Conservation (phyloP, 2,329 filamentous ascomycete species). For the Zopfia rhizophila region DNA sequence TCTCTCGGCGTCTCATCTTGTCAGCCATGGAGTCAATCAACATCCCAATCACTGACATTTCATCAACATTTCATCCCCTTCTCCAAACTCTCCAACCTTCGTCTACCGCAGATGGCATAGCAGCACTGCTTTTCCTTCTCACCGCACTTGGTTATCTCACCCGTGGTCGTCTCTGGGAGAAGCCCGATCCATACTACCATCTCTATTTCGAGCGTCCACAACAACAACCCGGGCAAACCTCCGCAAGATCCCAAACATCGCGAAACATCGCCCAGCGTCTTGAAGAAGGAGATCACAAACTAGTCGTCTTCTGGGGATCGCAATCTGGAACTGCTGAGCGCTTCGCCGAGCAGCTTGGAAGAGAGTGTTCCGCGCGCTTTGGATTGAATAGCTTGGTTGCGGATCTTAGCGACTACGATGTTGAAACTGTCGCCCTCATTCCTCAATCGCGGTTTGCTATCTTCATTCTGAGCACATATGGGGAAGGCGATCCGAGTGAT, state of each 20-base stretch:
- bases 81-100: slow-evolving; percentile 39
- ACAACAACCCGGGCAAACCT: slow-evolving; percentile 41
- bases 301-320: slow-evolving; percentile 61
- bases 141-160: slow-evolving; percentile 54
- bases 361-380: slow-evolving; percentile 54
- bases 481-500: slow-evolving; percentile 53
- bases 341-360: slow-evolving; percentile 54
- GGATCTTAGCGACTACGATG: slow-evolving; percentile 61
- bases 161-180: slow-evolving; percentile 58
- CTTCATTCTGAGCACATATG: slow-evolving; percentile 52
- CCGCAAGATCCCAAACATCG: slow-evolving; percentile 51
- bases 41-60: slow-evolving; percentile 19
- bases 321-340: slow-evolving; percentile 60
- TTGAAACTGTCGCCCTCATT: slow-evolving; percentile 49
- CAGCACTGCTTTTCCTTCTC: slow-evolving; percentile 50
- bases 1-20: too few relatives aligned
- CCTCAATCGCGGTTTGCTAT: slow-evolving; percentile 40
- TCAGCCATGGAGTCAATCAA: slow-evolving; percentile 28
- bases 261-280: slow-evolving; percentile 60
- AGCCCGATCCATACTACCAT: slow-evolving; percentile 60
- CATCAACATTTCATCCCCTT: slow-evolving; percentile 6
- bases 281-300: slow-evolving; percentile 46
- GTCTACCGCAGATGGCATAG: slow-evolving; percentile 51
- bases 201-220: slow-evolving; percentile 63
- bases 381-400: slow-evolving; percentile 54